Evolutionary conservation across 176 grass and related monocot genomes (phyloP).

Genomic region (Chrysopogon serrulatus): DNA sequence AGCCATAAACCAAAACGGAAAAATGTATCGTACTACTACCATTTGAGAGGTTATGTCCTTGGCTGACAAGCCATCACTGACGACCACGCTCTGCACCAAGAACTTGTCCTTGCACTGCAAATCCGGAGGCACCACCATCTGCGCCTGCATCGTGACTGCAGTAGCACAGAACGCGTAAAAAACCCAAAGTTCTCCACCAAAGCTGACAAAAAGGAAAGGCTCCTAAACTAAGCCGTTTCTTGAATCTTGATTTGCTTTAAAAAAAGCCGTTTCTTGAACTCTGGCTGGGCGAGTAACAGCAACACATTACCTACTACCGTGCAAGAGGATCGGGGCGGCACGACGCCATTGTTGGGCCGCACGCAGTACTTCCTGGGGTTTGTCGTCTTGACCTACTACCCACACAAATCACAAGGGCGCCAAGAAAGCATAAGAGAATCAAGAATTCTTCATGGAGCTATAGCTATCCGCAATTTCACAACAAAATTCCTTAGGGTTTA

Average conservation of each 20-base stretch:
- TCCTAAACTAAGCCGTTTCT: not conserved
- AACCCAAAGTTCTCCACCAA: not conserved
- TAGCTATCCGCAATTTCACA: not conserved
- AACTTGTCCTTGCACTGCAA: slow-evolving; percentile 86
- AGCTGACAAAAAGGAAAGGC: not conserved
- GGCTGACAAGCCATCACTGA: slow-evolving; percentile 16
- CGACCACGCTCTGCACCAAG: slow-evolving; percentile 55
- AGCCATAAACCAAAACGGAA: not conserved
- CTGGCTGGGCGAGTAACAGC: not conserved
- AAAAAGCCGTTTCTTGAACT: too few relatives aligned
- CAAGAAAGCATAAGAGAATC: slow-evolving; percentile 14
- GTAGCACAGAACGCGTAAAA: slow-evolving; percentile 1
- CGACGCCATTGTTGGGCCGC: slow-evolving; percentile 67
- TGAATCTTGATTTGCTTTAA: too few relatives aligned
- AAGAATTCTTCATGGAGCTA: slow-evolving; percentile 6
- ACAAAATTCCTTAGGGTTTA: slow-evolving; percentile 21
- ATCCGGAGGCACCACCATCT: slow-evolving; percentile 42
- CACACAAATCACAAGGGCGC: slow-evolving; percentile 20
- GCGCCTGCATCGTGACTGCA: slow-evolving; percentile 71
- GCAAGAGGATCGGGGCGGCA: slow-evolving; percentile 45
- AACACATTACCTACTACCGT: slow-evolving; percentile 53
- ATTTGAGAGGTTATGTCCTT: slow-evolving; percentile 54
- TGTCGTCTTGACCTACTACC: slow-evolving; percentile 82
- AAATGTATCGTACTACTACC: slow-evolving; percentile 16
- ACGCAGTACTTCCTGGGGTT: slow-evolving; percentile 83